Evolutionary conservation across 805 yeast genomes (phyloP), one percentile per base, ranked within the genome.

Genomic region (Kuraishia molischiana): DNA sequence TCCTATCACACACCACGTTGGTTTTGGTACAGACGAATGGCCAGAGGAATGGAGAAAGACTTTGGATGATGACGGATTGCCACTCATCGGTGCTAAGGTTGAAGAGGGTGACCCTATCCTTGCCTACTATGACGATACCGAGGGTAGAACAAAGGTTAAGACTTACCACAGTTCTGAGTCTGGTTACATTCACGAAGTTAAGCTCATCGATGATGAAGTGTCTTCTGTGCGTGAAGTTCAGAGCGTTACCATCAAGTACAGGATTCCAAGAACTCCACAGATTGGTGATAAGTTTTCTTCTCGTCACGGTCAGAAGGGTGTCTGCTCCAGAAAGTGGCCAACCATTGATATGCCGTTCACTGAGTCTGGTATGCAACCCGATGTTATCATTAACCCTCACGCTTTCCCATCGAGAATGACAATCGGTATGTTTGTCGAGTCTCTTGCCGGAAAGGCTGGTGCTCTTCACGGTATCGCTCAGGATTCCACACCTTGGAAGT

Each of bases 321-420:
- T 89, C 44, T 89, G 96, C 66, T 89, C 97, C 8, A 82, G 96
- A 61, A 90, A 89, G 62, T 92, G 97, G 95, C 98, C 97, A 24
- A 80, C 86, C 37, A 69, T 85, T 45, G 97, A 92, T 60, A 79
- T 92, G 95, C 98, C 98, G 38, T 92, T 92, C 67, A 75, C 86
- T 47, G 98, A 92, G 64, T 69, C 85, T 24, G 98, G 98, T 52
- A 90, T 92, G 44, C 95, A 85, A 59, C 98, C 98, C 2, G 98
- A 92, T 64, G 83, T 92, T 49, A 92, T 92, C 55, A 92, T 92
- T 55, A 92, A 92, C 59, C 98, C 98, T 3, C 98, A 90, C 60
- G 98, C 97, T 48, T 92, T 90, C 90, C 98, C 98, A 50, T 90
- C 97, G 35, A 92, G 98, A 70, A 92, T 92, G 98, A 92, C 98